phyloP scores from a whole-genome alignment of 2,329 filamentous ascomycete genomes.

The Pseudodiploospora longispora region DNA sequence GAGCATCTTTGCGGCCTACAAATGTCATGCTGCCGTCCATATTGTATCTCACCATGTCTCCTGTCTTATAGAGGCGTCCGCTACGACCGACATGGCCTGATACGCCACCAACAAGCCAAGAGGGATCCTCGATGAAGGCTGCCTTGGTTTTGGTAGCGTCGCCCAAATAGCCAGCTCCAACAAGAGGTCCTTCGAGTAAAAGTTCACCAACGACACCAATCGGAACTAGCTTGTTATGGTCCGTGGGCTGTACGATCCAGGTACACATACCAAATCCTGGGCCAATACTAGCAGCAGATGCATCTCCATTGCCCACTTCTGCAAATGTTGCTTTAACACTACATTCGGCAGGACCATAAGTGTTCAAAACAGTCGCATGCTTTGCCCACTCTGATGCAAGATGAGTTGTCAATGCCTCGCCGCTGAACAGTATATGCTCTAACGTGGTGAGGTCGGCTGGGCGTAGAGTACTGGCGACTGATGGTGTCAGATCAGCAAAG shows the following conservation, averaged over 20 bases:
- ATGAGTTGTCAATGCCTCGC: constrained; percentile 1
- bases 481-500: constrained; percentile 2
- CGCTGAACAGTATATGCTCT: neutral
- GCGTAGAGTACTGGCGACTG: constrained; percentile 1
- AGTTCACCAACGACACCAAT: constrained; percentile 28
- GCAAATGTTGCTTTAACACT: neutral
- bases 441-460: neutral
- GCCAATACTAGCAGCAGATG: neutral
- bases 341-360: neutral
- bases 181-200: constrained; percentile 32
- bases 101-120: constrained; percentile 11
- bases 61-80: constrained; percentile 35
- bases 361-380: neutral
- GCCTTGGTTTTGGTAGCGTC: constrained; percentile 35
- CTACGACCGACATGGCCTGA: neutral
- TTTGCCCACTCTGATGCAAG: constrained; percentile 4
- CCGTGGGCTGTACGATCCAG: neutral
- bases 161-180: constrained; percentile 42
- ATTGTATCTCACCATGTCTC: constrained; percentile 38
- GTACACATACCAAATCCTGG: neutral
- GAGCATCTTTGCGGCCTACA: constrained; percentile 47
- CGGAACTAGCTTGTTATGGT: constrained; percentile 17
- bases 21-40: constrained; percentile 33
- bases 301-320: neutral
- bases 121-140: constrained; percentile 33